Evolutionary conservation across 2,329 filamentous ascomycete species (phyloP).

Genomic region (Aspergillus melleus): DNA sequence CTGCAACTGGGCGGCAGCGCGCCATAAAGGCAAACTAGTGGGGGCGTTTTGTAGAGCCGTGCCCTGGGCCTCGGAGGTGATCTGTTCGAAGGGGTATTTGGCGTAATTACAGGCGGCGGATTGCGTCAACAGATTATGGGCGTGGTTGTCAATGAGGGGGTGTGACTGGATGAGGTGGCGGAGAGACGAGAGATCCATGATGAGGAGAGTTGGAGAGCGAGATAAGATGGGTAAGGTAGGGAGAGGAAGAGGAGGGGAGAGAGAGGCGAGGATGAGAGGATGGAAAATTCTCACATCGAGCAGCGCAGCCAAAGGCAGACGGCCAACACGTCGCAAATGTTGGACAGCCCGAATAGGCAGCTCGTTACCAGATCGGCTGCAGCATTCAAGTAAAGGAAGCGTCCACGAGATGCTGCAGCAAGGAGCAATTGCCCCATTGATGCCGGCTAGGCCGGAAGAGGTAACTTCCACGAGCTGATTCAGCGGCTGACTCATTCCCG

Average conservation of each 20-base stretch:
- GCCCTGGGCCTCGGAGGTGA: conserved; percentile 72
- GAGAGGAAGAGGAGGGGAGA: not conserved
- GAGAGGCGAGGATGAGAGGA: not conserved
- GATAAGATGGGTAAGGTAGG: not conserved
- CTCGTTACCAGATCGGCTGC: not conserved
- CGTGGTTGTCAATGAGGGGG: conserved; percentile 51
- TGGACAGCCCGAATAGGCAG: conserved; percentile 6
- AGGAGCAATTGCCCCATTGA: not conserved
- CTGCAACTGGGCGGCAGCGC: conserved; percentile 68
- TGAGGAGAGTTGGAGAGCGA: conserved; percentile 2
- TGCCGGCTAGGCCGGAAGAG: conserved; percentile 3
- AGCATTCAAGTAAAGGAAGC: not conserved
- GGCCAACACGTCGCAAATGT: not conserved
- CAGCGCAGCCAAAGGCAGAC: not conserved
- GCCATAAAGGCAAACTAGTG: conserved; percentile 67
- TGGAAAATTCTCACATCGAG: not conserved
- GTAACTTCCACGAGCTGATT: conserved; percentile 21
- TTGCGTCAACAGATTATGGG: conserved; percentile 44
- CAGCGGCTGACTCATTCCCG: conserved; percentile 2
- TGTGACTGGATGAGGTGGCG: conserved; percentile 39
- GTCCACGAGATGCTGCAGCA: not conserved
- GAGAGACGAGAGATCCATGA: conserved; percentile 34
- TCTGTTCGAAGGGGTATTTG: conserved; percentile 56
- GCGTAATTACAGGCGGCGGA: conserved; percentile 34
- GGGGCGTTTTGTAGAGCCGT: conserved; percentile 63